A percentile compares a stretch with the other conserved stretches of the same genome.
Evolutionary conservation across 2,329 filamentous ascomycete species (phyloP).

Genomic region (Monosporascus sp.): DNA sequence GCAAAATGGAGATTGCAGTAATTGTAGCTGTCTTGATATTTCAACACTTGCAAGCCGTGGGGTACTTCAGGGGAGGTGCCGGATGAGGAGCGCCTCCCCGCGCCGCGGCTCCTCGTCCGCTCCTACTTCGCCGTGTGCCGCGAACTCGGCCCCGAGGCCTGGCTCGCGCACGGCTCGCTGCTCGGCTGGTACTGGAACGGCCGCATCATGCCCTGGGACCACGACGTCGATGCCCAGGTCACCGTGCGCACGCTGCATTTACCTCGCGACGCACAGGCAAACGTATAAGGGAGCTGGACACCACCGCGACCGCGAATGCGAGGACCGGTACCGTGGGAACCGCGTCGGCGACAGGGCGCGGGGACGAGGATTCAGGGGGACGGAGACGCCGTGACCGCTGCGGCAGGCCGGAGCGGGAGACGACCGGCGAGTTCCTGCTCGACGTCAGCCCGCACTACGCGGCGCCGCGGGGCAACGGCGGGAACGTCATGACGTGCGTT

Average conservation of each 20-base stretch:
- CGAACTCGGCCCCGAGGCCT: conserved; percentile 66
- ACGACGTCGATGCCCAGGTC: conserved; percentile 79
- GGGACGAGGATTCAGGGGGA: conserved; percentile 23
- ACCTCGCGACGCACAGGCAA: conserved; percentile 60
- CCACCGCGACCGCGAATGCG: conserved; percentile 8
- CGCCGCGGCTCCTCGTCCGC: conserved; percentile 64
- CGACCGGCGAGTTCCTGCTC: conserved; percentile 51
- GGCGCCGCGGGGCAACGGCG: conserved; percentile 59
- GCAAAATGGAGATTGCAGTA: too few relatives aligned
- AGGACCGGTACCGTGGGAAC: conserved; percentile 34
- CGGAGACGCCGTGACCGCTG: conserved; percentile 5
- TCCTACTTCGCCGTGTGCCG: conserved; percentile 67
- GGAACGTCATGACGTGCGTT: conserved; percentile 81
- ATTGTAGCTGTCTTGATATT: too few relatives aligned
- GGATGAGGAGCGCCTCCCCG: conserved; percentile 61
- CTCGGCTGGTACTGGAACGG: conserved; percentile 89
- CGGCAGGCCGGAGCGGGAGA: too few relatives aligned
- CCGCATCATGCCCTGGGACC: conserved; percentile 76
- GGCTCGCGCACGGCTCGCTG: conserved; percentile 80
- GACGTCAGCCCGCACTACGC: conserved; percentile 70
- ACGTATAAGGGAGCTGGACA: conserved; percentile 16
- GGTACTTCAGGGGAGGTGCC: conserved; percentile 40
- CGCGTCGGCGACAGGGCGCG: conserved; percentile 33
- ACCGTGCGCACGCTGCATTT: conserved; percentile 59
- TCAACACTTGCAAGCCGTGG: too few relatives aligned